These are phyloP conservation scores for Aspergillus asperescens DNA, from an alignment of 495 filamentous ascomycete species.

Conservation along the genomic window DNA sequence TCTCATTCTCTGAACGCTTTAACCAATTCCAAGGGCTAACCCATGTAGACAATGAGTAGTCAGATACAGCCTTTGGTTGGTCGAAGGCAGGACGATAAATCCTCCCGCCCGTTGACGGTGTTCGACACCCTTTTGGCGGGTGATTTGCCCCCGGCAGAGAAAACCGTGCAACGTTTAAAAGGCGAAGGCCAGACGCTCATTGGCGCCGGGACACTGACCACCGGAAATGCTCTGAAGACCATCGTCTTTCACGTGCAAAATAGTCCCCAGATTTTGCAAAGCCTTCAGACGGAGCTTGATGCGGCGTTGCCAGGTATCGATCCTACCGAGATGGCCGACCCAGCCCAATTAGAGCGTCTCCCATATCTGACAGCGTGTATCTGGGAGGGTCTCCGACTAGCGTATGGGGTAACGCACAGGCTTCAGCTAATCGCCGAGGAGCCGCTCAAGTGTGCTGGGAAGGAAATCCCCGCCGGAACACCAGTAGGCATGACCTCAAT, in stretches of 20 bases:
- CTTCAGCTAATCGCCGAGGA: constrained; percentile 8
- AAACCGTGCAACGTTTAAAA: constrained; percentile 3
- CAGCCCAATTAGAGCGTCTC: neutral
- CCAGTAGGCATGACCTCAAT: constrained; percentile 7
- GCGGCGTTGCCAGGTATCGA: neutral
- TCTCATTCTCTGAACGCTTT: neutral
- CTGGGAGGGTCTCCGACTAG: constrained; percentile 1
- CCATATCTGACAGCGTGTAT: constrained; percentile 7
- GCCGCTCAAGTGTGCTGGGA: neutral
- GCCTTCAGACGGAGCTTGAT: neutral
- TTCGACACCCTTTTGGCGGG: neutral
- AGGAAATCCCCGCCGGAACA: constrained; percentile 1
- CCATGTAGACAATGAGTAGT: neutral
- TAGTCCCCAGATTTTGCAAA: neutral
- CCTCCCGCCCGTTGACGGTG: neutral
- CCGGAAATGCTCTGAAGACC: constrained; percentile 2
- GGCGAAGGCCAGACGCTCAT: constrained; percentile 9
- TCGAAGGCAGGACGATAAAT: neutral
- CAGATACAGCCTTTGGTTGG: constrained; percentile 1
- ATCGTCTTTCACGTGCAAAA: constrained; percentile 4
- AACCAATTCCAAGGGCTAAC: neutral
- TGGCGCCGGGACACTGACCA: constrained; percentile 6
- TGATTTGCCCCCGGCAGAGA: neutral
- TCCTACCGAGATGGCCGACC: neutral
- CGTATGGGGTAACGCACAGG: constrained; percentile 3